Base-by-base conservation (phyloP, 495 filamentous ascomycete genomes). In the Recurvomyces mirabilis region DNA sequence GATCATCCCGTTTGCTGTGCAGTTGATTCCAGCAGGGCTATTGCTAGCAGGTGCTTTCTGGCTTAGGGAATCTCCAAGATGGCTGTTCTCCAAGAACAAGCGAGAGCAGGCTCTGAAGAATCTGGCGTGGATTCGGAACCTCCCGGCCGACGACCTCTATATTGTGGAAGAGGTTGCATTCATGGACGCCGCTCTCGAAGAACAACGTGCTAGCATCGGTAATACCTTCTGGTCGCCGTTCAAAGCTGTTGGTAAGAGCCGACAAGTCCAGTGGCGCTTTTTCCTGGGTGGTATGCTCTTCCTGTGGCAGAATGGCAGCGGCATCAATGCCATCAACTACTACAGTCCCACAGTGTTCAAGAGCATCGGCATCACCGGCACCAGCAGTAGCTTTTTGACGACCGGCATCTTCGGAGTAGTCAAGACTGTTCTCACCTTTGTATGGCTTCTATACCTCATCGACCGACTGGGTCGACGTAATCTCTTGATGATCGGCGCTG, bases 301-400 rank as follows among this genome's bases (percentile, higher is more conserved):
- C 68, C 62, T 81, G 38, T 79, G 70, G 66, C 78, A 82, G 55
- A 82, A 82, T 41, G 66, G 72, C 3, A 23, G 12, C n/a, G 51
- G 79, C 14, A 82, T 81, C 61, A 80, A 81, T 39, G 74, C 75
- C 19, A 77, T 80, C 59, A 80, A 81, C 65, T 79, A 78, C 60
- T 80, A 78, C 61, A 66, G 18, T 74, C 63, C 41, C 2, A 74
- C 71, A 0, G 71, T 79, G 24, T 79, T 81, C 64, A 63, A 61
- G 46, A 67, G 63, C 44, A 75, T 81, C 37, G 77, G 77, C 19
- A 68, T 79, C 24, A 28, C 54, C 55, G 70, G 68, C 11, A 71
- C 68, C 19, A 68, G 62, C 49, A 64, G 67, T 4, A 56, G 58
- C 4, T 68, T 74, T 47, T 49, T 74, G 11, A 69, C 69, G 1